Percentiles rank a stretch among this genome's conserved stretches.
phyloP scores from a whole-genome alignment of 805 yeast genomes.

The Ogataea nakhonphanomensis region DNA sequence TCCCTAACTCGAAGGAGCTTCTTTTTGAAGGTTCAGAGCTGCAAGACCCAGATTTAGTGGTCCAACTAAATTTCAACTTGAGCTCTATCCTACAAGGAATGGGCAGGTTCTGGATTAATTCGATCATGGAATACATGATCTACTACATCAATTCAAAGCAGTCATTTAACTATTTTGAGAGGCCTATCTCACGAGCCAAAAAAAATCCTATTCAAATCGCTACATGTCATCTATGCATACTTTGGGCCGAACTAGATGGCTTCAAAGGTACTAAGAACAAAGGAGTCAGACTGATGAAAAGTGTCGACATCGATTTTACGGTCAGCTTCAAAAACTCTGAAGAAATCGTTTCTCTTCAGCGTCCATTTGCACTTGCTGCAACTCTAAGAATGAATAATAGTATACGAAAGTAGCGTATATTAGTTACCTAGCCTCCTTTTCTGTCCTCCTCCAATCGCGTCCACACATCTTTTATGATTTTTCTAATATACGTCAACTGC shows the following conservation, averaged over 20 bases:
- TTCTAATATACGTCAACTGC: slow-evolving; percentile 36
- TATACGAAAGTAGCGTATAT: not conserved
- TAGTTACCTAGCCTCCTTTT: slow-evolving; percentile 46
- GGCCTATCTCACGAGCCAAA: slow-evolving; percentile 1
- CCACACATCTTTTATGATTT: slow-evolving; percentile 51
- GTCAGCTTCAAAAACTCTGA: slow-evolving; percentile 7
- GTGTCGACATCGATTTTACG: slow-evolving; percentile 30
- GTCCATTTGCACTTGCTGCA: slow-evolving; percentile 4
- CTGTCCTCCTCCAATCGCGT: slow-evolving; percentile 39
- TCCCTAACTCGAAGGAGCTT: not conserved
- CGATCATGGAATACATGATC: slow-evolving; percentile 13
- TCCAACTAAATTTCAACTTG: slow-evolving; percentile 11
- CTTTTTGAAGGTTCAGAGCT: not conserved
- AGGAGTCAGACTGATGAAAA: slow-evolving; percentile 54
- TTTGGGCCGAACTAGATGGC: slow-evolving; percentile 65
- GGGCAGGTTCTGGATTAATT: slow-evolving; percentile 18
- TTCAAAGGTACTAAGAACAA: slow-evolving; percentile 54
- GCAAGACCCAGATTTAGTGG: slow-evolving; percentile 8
- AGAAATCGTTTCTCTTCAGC: slow-evolving; percentile 5
- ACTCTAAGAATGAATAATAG: slow-evolving; percentile 1
- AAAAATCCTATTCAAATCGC: slow-evolving; percentile 1
- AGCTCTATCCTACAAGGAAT: slow-evolving; percentile 11
- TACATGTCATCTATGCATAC: slow-evolving; percentile 5
- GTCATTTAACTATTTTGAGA: slow-evolving; percentile 3
- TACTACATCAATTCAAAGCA: slow-evolving; percentile 4